Conservation (phyloP, 1,139 yeast species). For the Maudiozyma humilis region DNA sequence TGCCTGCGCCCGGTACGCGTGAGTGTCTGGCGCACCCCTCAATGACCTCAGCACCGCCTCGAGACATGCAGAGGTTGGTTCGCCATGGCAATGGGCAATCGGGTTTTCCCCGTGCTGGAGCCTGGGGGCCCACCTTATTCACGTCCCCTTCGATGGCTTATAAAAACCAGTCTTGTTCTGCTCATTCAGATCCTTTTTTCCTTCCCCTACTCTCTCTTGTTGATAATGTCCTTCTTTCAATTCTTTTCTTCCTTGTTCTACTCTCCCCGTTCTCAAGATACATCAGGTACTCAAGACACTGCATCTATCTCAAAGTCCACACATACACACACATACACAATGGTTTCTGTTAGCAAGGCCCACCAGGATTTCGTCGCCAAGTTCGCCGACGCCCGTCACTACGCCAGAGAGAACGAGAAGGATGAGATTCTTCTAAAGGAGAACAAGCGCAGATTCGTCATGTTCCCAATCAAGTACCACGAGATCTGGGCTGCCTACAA, state of each 20-base stretch:
- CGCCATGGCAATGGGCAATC: not conserved
- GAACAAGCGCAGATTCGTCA: constrained; percentile 82
- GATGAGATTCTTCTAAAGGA: constrained; percentile 85
- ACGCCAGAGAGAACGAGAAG: constrained; percentile 65
- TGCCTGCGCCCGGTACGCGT: too few relatives aligned
- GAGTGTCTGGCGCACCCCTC: not conserved
- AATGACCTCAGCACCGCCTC: not conserved
- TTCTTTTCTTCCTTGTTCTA: not conserved
- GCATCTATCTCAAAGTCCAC: not conserved
- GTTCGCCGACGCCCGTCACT: constrained; percentile 60
- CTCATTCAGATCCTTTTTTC: not conserved
- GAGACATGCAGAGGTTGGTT: not conserved
- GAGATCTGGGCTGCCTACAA: constrained; percentile 99
- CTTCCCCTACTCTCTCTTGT: not conserved
- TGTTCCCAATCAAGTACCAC: constrained; percentile 95
- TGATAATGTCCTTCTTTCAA: not conserved
- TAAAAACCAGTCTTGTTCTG: not conserved
- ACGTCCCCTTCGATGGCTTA: not conserved
- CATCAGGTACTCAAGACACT: not conserved
- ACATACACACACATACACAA: constrained; percentile 1
- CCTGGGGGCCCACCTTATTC: too few relatives aligned
- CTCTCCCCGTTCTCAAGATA: not conserved
- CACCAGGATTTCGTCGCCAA: constrained; percentile 48
- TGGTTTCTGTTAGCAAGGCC: constrained; percentile 8
- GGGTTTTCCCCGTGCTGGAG: not conserved